Evolutionary conservation across 75 land plant species (phyloP).

Genomic region (Cryptomeria japonica): DNA sequence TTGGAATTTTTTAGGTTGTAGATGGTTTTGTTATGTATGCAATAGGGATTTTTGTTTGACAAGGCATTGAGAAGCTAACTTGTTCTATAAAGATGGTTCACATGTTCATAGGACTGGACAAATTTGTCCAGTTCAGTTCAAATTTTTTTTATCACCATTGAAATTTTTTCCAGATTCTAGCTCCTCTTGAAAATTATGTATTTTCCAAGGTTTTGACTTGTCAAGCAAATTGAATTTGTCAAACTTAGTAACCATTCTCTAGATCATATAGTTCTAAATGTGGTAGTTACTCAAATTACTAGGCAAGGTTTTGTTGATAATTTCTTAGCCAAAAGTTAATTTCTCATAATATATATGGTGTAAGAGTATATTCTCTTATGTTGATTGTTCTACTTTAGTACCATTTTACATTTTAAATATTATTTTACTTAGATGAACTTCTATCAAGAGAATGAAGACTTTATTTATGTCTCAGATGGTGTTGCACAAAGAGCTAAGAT

Average conservation of each 20-base stretch:
- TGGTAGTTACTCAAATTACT: not conserved
- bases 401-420: not conserved
- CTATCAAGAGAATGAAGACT: not conserved
- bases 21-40: not conserved
- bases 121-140: too few species aligned
- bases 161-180: too few species aligned
- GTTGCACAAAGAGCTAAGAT: conserved; percentile 96
- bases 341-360: not conserved
- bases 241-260: too few species aligned
- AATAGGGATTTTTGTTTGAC: not conserved
- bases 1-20: not conserved
- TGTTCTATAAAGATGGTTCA: not conserved
- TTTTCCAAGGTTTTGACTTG: too few species aligned
- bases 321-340: not conserved
- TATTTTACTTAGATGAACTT: not conserved
- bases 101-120: not conserved
- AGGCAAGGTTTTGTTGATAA: not conserved
- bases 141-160: too few species aligned
- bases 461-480: conserved; percentile 60
- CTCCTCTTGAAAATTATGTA: too few species aligned
- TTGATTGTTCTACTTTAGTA: not conserved
- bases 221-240: too few species aligned
- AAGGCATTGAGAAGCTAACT: not conserved
- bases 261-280: not conserved
- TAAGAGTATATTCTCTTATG: not conserved